Percentiles rank a stretch among this genome's conserved stretches.
These are phyloP conservation scores for Salix arbutifolia DNA, from an alignment of 345 rosid species.

Conservation along the genomic window DNA sequence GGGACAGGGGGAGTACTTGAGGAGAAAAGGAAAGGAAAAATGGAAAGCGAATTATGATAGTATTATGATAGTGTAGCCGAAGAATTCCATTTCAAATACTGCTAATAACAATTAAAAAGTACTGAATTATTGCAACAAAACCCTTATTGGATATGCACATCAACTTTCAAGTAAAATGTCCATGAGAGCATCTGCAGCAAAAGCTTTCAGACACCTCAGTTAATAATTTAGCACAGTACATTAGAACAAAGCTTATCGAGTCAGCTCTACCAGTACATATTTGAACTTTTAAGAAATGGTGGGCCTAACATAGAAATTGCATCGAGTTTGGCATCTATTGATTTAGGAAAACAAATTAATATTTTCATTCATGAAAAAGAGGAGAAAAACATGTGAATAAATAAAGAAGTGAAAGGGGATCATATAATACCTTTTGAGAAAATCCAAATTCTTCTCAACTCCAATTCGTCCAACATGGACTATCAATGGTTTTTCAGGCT, in stretches of 20 bases:
- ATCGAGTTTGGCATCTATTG: not conserved
- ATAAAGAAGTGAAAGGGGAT: not conserved
- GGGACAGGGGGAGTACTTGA: not conserved
- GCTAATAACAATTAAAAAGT: not conserved
- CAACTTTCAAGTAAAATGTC: not conserved
- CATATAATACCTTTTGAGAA: slow-evolving; percentile 61
- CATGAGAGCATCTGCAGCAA: not conserved
- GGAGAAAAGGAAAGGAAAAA: not conserved
- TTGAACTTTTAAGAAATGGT: not conserved
- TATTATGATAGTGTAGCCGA: not conserved
- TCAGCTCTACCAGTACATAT: not conserved
- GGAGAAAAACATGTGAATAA: not conserved
- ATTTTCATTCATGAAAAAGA: not conserved
- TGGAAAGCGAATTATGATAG: not conserved
- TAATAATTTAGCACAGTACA: not conserved
- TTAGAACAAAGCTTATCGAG: not conserved
- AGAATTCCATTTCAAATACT: not conserved
- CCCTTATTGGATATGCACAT: not conserved
- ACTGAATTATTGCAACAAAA: too few species aligned
- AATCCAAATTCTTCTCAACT: slow-evolving; percentile 96
- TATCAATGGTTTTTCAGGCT: slow-evolving; percentile 83
- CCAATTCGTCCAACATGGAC: slow-evolving; percentile 95
- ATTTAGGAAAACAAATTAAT: not conserved
- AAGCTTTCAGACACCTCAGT: not conserved
- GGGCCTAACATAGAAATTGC: not conserved